Base-by-base conservation (phyloP, 176 grass and related monocot genomes). In the Phoenix roebelenii region DNA sequence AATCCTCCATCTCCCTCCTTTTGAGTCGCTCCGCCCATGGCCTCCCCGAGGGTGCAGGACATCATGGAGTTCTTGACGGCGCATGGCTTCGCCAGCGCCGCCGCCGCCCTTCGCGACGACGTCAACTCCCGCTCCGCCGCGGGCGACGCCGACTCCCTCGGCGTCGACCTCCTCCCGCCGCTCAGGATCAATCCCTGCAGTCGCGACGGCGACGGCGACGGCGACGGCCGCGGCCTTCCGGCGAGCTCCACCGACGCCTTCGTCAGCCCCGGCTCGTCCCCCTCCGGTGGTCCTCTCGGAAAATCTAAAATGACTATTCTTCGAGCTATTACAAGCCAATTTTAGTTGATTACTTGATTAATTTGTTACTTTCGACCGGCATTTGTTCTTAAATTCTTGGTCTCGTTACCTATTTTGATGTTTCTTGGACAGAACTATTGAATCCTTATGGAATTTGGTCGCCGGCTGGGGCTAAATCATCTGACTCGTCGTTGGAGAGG, bases 391-490 rank as follows among this genome's bases (percentile, higher is more conserved):
- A 66, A 75, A 30, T 79, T 44, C 22, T 61, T 22, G 35, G 3
- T 26, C 17, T 49, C 23, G 29, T 44, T 12, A 22, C 0, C 44
- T 1, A 71, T 4, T 25, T 49, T 79, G 18, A 49, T 30, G 7
- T 53, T 70, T 70, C 44, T 39, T 16, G 26, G 59, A 55, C 66
- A 99, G 94, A 82, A 18, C 14, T 99, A 52, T 44, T 85, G 70
- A 93, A 99, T 69, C 94, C 94, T 3, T 93, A 99, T 25, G 94
- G 85, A 28, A 16, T 89, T 6, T 93, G 88, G 88, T 99, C 94
- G 32, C 85, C 85, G 16, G 59, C 18, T 53, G 66, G 68, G 50
- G 70, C 82, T 18, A 75, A 63, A 64, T 96, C 92, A 5, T 79
- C 89, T 29, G 59, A 85, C 22, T 80, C 79, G 9, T 98, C 88